Evolutionary conservation across 106 monocot genomes (phyloP), one percentile per base, ranked within the genome.

Genomic region (Dioscorea zingiberensis): DNA sequence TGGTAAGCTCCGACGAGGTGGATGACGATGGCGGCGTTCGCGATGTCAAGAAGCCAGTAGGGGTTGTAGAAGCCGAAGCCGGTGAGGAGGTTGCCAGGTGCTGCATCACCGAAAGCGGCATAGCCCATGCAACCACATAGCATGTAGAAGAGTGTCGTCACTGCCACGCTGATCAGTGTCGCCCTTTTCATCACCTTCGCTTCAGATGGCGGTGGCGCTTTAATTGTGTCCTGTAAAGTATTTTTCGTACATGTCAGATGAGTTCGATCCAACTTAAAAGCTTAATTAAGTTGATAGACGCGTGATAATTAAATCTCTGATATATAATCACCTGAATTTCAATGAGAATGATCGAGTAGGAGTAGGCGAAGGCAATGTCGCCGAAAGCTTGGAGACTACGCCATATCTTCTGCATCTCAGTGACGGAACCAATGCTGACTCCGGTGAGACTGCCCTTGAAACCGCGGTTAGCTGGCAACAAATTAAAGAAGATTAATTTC

Each of bases 41-140:
- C 95, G 48, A 97, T 83, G 85, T 97, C 81, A 55, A 91, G 85
- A 16, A 91, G 83, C 95, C 95, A 97, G 77, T 67, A 97, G 2
- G 91, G 95, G 74, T 91, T 79, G 91, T 97, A 97, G 85, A 97
- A 97, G 55, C 94, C 89, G 38, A 94, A 94, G 2, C 89, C 89
- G 7, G 89, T 89, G 38, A 94, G 89, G 54, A 94, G 74, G 74
- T 94, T 94, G 2, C 84, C 91, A 0, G 88, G 91, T 19, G 95
- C 85, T 2, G 16, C 56, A 73, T 95, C 77, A 3, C 95, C 91
- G 59, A 95, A 95, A 28, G 95, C 95, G 15, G 88, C 88, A 64
- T 95, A 95, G 25, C 95, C 95, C 77, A 91, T 69, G 74, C 85
- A 81, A 2, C 95, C 91, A 53, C 91, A 95, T 14, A 85, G 73